Evolutionary conservation across 768 basidiomycete species (phyloP).

Genomic region (Pleurotus platypus): DNA sequence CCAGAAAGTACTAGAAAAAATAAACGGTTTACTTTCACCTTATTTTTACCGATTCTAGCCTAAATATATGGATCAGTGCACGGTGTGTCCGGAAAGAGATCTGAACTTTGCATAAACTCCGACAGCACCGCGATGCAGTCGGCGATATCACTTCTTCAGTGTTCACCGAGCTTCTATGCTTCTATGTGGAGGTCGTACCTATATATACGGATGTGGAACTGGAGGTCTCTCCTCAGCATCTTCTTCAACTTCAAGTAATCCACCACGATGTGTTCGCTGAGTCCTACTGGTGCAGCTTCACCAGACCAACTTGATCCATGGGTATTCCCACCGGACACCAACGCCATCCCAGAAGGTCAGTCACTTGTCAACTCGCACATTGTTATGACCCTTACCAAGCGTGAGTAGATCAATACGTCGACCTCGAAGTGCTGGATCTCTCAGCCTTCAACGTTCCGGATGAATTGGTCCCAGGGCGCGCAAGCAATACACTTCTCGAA

Average conservation of each 20-base stretch:
- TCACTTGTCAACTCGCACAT: neutral
- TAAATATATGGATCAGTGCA: neutral
- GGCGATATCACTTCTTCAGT: neutral
- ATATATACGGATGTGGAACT: too few species aligned
- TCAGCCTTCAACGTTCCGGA: conserved; percentile 10
- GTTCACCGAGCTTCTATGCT: too few species aligned
- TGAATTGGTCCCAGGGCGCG: conserved; percentile 4
- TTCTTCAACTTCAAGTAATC: too few species aligned
- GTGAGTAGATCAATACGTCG: conserved; percentile 9
- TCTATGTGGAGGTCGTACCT: too few species aligned
- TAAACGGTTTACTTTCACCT: too few species aligned
- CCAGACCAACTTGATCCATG: neutral
- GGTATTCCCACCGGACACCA: neutral
- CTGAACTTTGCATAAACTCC: neutral
- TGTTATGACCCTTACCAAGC: neutral
- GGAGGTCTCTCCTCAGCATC: too few species aligned
- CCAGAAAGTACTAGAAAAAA: too few species aligned
- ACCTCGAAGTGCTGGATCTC: conserved; percentile 13
- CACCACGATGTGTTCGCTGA: too few species aligned
- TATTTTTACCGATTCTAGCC: too few species aligned
- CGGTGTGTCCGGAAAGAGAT: neutral
- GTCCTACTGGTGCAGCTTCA: too few species aligned
- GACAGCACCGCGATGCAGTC: neutral
- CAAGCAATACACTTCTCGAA: neutral
- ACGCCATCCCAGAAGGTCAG: neutral